Evolutionary conservation across 371 early-diverging fungal genomes (phyloP), one percentile per base, ranked within the genome.

Genomic region (Mortierella sp.): DNA sequence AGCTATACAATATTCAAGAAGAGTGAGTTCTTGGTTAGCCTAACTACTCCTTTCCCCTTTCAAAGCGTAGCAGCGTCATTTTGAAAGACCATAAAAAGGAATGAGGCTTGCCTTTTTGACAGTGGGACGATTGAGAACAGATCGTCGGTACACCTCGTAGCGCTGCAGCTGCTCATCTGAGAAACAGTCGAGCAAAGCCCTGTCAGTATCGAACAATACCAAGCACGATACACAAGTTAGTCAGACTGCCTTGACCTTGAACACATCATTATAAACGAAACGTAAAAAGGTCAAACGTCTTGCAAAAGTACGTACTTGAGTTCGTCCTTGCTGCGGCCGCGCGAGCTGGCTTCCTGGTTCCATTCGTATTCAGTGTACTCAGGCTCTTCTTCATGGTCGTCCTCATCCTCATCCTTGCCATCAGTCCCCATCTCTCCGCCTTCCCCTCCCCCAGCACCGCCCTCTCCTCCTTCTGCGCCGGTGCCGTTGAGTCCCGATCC

Each of bases 131-230:
- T 95, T 95, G 44, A 99, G 91, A 10, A 94, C 94, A 0, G 97
- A 92, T 61, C 96, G 88, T 66, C 98, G 89, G 84, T 95, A 99
- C 5, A 91, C 95, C 85, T 97, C 97, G 82, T 97, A 98, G 50
- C 99, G 88, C 68, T 93, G 92, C 55, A 94, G 80, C 77, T 97
- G 96, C 31, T 96, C 96, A 0, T 91, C 92, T 2, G 92, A 88
- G 76, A 99, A 94, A 40, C 92, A 90, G 53, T 95, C 95, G 44
- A 96, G 82, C n/a, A 97, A 74, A 14, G 92, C 87, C 64, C 93
- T 94, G 68, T 14, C 45, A 19, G 52, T n/a, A 4, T 26, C 22
- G 10, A 61, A n/a, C 47, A 65, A 9, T 19, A 16, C 8, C 29
- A 53, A 48, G 14, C 22, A 58, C 16, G 43, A n/a, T 6, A 24